A percentile compares a stretch with the other conserved stretches of the same genome.
phyloP scores from a whole-genome alignment of 192 early-diverging fungal genomes.

The Spizellomyces punctatus region DNA sequence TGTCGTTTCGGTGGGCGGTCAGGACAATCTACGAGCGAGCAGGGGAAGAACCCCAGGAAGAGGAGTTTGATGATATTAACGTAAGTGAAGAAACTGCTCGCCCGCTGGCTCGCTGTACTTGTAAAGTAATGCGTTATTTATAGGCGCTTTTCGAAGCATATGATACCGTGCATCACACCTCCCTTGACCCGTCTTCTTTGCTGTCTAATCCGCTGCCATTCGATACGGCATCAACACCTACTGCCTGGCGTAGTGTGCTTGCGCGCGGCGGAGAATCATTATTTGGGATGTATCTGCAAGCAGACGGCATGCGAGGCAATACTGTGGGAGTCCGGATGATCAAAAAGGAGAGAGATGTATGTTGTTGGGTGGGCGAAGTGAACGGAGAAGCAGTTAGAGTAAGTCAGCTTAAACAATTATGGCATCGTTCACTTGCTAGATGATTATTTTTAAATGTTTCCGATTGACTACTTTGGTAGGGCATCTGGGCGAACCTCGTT shows the following conservation, averaged over 20 bases:
- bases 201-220: slow-evolving; percentile 13
- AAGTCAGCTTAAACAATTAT: neutral
- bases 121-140: neutral
- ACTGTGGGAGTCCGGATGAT: slow-evolving; percentile 20
- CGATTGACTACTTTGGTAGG: slow-evolving; percentile 3
- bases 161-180: slow-evolving; percentile 12
- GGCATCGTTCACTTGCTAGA: too few relatives aligned
- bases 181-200: slow-evolving; percentile 28
- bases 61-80: slow-evolving; percentile 22
- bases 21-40: slow-evolving; percentile 27
- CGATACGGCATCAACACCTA: slow-evolving; percentile 11
- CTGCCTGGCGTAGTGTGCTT: slow-evolving; percentile 23
- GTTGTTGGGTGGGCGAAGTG: slow-evolving; percentile 13
- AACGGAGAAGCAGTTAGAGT: slow-evolving; percentile 36
- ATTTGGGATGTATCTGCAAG: slow-evolving; percentile 14
- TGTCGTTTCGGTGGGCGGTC: slow-evolving; percentile 26
- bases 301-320: neutral
- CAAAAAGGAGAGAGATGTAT: slow-evolving; percentile 17
- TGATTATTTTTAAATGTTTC: neutral
- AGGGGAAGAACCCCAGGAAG: slow-evolving; percentile 11
- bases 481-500: slow-evolving; percentile 53
- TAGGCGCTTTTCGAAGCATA: slow-evolving; percentile 10
- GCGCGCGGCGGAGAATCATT: slow-evolving; percentile 2
- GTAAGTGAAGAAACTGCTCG: neutral
- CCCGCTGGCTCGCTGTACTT: too few relatives aligned